Base-by-base conservation (phyloP, 352 stramenopile species). In the Phytopythium aichiense region DNA sequence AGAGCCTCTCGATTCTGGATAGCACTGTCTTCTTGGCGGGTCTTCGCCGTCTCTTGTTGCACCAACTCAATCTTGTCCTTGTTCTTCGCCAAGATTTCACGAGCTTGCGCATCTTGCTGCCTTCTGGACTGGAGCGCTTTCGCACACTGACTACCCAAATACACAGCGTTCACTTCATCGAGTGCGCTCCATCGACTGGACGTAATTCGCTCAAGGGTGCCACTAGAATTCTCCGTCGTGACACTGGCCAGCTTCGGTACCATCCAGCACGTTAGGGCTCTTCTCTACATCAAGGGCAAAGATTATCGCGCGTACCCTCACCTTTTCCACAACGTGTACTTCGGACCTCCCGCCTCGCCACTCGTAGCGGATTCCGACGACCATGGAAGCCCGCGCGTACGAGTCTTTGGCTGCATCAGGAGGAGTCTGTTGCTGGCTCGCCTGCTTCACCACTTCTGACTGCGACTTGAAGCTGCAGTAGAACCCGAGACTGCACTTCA, bases 381-480 rank as follows among this genome's bases (percentile, higher is more conserved):
- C 66, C 28, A 93, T 71, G 0, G 67, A 69, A 45, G 83, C 75
- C 49, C 65, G 74, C 11, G 54, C 63, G 30, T 76, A 77, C 0
- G 64, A 63, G 7, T 45, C 55, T n/a, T 58, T 7, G 42, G 12
- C 15, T 59, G 6, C 13, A 28, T 7, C 13, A 15, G 20, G 2
- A 6, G 4, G 28, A 38, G 11, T 23, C 13, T 22, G 48, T 6
- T 38, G 23, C 35, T 20, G 15, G n/a, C 0, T 16, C 18, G 7
- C 25, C 23, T 53, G 43, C n/a, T 4, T 15, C 11, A 11, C n/a
- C 6, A 40, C 23, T 18, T 8, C 40, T 28, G 49, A 4, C 18
- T 61, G 37, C n/a, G 65, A 61, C 56, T 89, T 91, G 42, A 89
- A 88, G 53, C 76, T 86, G 63, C 79, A 88, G 33, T 86, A 88